Base-by-base conservation (phyloP, 2,329 filamentous ascomycete genomes). In the Neonectria faginata region DNA sequence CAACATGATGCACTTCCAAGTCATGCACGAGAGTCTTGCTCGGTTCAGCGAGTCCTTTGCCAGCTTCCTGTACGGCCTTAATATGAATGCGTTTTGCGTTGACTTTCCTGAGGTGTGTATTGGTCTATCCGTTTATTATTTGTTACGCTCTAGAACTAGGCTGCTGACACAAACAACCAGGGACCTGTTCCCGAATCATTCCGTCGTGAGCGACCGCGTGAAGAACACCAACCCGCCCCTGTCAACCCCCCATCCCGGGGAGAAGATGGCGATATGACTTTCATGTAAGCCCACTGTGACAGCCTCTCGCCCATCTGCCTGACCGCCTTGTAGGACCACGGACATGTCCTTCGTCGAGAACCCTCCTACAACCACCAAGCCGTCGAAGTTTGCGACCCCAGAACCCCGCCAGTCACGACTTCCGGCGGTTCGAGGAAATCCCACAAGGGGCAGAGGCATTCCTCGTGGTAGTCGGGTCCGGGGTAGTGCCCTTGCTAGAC, bases 61-160 rank as follows among this genome's bases (percentile, higher is more conserved):
- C 1, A 93, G 91, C 72, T 98, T 99, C 74, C 81, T 99, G 50
- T 99, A 98, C 74, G 96, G 96, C 2, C 79, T 99, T 77, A 98
- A 98, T 76, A 97, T 99, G 94, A 98, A 97, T 79, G 96, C 96
- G 1, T 99, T 98, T 78, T 98, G 95, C 78, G 94, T 98, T 33
- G 96, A 99, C 78, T 99, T 97, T 70, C 92, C 94, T 0, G 96
- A 99, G 88, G 94, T 94, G 81, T 56, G 77, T 60, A 57, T 59
- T 29, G 31, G 6, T 52, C 12, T 33, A 47, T 20, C 3, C 20
- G 3, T 33, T 29, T 60, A 31, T 52, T 31, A 42, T 54, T 44
- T 16, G 25, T 44, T 57, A 18, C 25, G 9, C 25, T 31, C 18
- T 33, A 52, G 48, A 33, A 20, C 14, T 12, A 33, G 52, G 47